Base-by-base conservation (phyloP, 2,329 filamentous ascomycete genomes). In the Aspergillus cejpii region DNA sequence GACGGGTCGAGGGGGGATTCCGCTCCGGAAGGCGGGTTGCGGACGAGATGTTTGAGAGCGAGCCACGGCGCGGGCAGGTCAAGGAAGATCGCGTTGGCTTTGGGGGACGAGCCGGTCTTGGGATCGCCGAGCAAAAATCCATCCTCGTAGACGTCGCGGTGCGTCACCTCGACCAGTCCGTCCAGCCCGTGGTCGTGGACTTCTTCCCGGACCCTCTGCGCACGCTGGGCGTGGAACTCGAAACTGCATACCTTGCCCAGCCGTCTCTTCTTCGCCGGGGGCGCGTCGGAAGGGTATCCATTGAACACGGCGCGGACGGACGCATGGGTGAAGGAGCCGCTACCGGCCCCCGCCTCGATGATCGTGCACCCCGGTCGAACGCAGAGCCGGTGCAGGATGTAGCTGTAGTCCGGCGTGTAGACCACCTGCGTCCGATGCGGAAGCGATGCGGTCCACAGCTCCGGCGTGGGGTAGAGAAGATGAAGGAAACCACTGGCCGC, bases 1-100 rank as follows among this genome's bases (percentile, higher is more conserved):
- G 76, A 75, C 0, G 87, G 81, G 54, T 92, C 83, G 8, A 97
- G 74, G 0, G 79, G 75, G 1, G 77, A 76, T 42, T 61, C 54
- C 0, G 53, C 50, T 3, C 63, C 63, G 3, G 61, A 55, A 3
- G 58, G 44, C 1, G 63, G 55, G 17, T 63, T 54, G 24, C 72
- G 69, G 15, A 68, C 67, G 6, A 75, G 62, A 47, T 74, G 70
- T 41, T 68, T 70, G 20, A 75, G 59, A 1, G 72, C 72, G 8
- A 71, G 61, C 73, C 73, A 76, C 2, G 73, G 73, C 2, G 72
- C 73, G 8, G 73, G 73, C 5, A 76, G 59, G 52, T 76, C 73
- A 20, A 76, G 63, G 55, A 76, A 76, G 36, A 76, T 58, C 4
- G 71, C 70, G 43, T 65, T 71, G 19, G 71, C 72, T 43, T 64